phyloP scores from a whole-genome alignment of 2,329 filamentous ascomycete genomes.

The Ophiostoma novo-ulmi region DNA sequence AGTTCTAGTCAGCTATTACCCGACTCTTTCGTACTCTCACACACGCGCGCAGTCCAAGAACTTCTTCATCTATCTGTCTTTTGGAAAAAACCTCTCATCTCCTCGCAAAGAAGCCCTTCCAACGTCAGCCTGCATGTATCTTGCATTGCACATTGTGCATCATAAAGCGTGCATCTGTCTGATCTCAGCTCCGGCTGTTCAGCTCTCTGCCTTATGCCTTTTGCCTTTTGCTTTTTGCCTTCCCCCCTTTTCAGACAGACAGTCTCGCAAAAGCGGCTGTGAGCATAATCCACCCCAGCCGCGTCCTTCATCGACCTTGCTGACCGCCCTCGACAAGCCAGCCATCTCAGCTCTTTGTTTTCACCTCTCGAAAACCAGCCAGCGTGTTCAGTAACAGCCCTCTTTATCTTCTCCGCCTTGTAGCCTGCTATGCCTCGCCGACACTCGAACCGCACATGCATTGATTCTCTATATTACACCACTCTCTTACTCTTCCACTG shows the following conservation, averaged over 20 bases:
- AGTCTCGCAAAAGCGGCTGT: constrained; percentile 6
- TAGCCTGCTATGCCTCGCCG: not conserved
- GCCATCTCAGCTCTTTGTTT: too few species aligned
- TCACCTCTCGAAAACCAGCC: too few species aligned
- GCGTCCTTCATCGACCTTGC: not conserved
- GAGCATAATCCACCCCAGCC: not conserved
- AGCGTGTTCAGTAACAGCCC: not conserved
- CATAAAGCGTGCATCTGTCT: not conserved
- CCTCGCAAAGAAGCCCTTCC: not conserved
- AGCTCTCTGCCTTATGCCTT: not conserved
- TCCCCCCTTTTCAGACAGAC: not conserved
- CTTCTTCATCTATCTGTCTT: not conserved
- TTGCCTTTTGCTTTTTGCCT: too few species aligned
- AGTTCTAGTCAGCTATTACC: too few species aligned
- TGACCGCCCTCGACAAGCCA: not conserved
- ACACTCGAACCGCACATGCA: not conserved
- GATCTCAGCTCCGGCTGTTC: not conserved
- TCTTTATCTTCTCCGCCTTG: not conserved
- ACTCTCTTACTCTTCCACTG: not conserved
- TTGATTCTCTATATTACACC: not conserved
- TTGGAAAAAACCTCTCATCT: not conserved
- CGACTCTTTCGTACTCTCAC: too few species aligned
- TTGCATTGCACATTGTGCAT: not conserved
- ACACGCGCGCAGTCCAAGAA: too few species aligned
- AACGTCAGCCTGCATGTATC: not conserved